Percentiles rank a stretch among this genome's conserved stretches.
Conservation (phyloP, 257 asterid species). For the Coffea canephora region DNA sequence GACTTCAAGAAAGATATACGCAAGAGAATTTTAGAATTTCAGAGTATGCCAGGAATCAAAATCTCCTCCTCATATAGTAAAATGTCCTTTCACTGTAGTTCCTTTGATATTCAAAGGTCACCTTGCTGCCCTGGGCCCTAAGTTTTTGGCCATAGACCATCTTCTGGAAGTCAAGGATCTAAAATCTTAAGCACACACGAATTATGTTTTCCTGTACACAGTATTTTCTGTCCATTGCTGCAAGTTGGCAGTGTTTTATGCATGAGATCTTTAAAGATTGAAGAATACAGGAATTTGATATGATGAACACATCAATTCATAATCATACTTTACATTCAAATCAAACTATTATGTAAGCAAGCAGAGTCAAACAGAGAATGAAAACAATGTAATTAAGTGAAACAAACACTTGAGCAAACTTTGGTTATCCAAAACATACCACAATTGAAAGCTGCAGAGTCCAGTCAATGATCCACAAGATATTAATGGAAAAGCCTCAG, state of each 20-base stretch:
- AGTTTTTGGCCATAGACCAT: too few relatives aligned
- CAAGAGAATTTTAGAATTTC: too few relatives aligned
- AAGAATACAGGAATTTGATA: background rate
- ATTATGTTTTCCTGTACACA: too few relatives aligned
- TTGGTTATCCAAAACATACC: background rate
- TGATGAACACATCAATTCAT: background rate
- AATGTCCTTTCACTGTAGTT: too few relatives aligned
- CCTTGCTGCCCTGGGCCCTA: too few relatives aligned
- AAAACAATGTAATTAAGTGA: background rate
- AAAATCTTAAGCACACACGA: too few relatives aligned
- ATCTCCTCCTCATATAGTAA: too few relatives aligned
- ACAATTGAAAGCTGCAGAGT: background rate
- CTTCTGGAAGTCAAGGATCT: too few relatives aligned
- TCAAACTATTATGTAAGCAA: background rate
- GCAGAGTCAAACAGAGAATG: background rate
- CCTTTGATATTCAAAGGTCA: too few relatives aligned
- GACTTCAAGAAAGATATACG: too few relatives aligned
- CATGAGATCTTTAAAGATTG: background rate
- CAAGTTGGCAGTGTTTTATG: background rate
- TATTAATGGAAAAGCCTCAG: background rate
- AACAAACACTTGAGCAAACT: background rate
- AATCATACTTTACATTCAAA: background rate
- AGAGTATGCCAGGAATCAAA: too few relatives aligned
- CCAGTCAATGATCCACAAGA: background rate
- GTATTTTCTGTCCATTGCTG: background rate